Evolutionary conservation across 2,329 filamentous ascomycete species (phyloP), one percentile per base, ranked within the genome.

Genomic region (Calonectria hongkongensis): DNA sequence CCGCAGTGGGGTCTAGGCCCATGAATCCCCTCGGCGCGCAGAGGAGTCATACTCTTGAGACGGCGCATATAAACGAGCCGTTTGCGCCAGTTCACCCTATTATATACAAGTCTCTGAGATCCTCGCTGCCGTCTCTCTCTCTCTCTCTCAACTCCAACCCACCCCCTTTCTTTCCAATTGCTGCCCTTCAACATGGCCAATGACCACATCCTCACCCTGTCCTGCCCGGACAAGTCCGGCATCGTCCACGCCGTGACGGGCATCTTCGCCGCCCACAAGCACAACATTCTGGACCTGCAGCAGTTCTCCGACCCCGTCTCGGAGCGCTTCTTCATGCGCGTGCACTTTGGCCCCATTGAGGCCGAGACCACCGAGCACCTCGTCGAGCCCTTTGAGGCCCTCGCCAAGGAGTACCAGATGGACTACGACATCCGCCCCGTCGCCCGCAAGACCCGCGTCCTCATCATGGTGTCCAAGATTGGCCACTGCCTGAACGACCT

Each of bases 391-490:
- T 92, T 96, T 78, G 84, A 87, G 33, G 84, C 87, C 50, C 90
- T 95, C 66, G 93, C 93, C 3, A 79, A 85, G 65, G 87, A 92
- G 30, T 90, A 95, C 85, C 81, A 87, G 71, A 94, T 95, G 92
- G 87, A 91, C 79, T 95, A 94, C 86, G 89, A 94, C 78, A 89
- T 97, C 78, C 89, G 92, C 16, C 90, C 93, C 4, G 89, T 92
- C 15, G 86, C 91, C 63, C 88, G 92, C 80, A 95, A 95, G 86
- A 92, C 93, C 70, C 90, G 92, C 76, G 92, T 96, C 62, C 87
- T 97, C 79, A 95, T 97, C 87, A 96, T 97, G 94, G 94, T 96
- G 36, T 96, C 94, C 80, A 96, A 96, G 87, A 96, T 95, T 79
- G 94, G 94, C 10, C 94, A 96, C 87, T 96, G 94, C 83, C 88